Evolutionary conservation across 306 rosid genomes (phyloP).

Genomic region (Quercus alba): DNA sequence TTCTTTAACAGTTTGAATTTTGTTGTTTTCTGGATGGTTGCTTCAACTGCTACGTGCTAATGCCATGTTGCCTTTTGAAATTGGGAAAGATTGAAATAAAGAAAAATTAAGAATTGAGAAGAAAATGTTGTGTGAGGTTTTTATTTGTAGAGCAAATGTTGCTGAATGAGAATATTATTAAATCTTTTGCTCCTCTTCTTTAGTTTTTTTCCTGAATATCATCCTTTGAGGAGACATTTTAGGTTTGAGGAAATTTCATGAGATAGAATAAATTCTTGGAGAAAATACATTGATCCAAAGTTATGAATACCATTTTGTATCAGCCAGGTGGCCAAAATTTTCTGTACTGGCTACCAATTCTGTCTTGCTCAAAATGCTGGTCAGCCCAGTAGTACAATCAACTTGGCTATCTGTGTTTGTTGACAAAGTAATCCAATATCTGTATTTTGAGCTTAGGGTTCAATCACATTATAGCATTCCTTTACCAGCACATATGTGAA

Average conservation of each 20-base stretch:
- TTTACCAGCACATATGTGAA: too few relatives aligned
- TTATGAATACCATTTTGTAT: too few relatives aligned
- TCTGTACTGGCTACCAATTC: too few relatives aligned
- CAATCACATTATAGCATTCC: too few relatives aligned
- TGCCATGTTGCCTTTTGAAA: not conserved
- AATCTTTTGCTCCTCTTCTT: not conserved
- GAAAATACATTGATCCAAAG: not conserved
- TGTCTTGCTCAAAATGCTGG: too few relatives aligned
- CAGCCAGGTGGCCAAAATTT: too few relatives aligned
- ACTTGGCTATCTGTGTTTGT: too few relatives aligned
- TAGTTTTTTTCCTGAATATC: not conserved
- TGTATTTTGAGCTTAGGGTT: too few relatives aligned
- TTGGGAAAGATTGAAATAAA: conserved; percentile 11
- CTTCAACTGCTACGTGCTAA: not conserved
- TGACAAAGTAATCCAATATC: too few relatives aligned
- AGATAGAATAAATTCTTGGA: not conserved
- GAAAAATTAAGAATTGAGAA: not conserved
- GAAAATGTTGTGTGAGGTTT: not conserved
- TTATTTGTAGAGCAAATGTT: not conserved
- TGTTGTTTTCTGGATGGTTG: not conserved
- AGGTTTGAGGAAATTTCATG: conserved; percentile 7
- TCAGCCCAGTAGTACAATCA: too few relatives aligned
- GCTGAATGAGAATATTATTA: not conserved
- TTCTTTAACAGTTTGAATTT: conserved; percentile 6
- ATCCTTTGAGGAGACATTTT: not conserved